Evolutionary conservation across 2,329 filamentous ascomycete species (phyloP).

Genomic region (Corynespora cassiicola): DNA sequence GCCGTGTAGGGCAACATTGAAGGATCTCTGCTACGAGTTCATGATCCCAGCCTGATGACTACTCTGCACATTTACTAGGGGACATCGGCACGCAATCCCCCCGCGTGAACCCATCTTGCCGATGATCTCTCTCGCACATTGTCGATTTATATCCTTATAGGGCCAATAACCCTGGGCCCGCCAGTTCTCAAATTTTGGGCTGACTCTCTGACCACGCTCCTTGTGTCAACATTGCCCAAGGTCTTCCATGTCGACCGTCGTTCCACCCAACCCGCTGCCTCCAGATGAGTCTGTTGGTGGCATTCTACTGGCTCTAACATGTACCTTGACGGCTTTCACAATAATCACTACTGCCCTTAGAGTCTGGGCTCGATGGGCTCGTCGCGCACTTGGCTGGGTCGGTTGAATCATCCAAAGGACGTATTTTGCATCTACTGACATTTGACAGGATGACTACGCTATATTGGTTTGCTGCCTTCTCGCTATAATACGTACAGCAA

Average conservation of each 20-base stretch:
- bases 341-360: conserved; percentile 41
- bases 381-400: conserved; percentile 43
- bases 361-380: conserved; percentile 36
- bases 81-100: too few species aligned
- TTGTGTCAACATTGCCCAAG: too few species aligned
- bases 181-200: too few species aligned
- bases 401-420: background rate
- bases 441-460: conserved; percentile 42
- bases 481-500: conserved; percentile 35
- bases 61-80: too few species aligned
- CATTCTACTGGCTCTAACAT: conserved; percentile 39
- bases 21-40: too few species aligned
- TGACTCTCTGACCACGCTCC: too few species aligned
- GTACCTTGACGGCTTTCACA: conserved; percentile 39
- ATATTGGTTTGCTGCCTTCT: conserved; percentile 40
- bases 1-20: too few species aligned
- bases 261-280: conserved; percentile 14
- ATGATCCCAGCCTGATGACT: too few species aligned
- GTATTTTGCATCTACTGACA: background rate
- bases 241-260: conserved; percentile 8
- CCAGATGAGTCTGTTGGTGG: conserved; percentile 31
- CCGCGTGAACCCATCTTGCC: too few species aligned
- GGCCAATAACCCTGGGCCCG: too few species aligned
- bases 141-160: too few species aligned
- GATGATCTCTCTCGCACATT: too few species aligned